Conservation (phyloP, 2,329 filamentous ascomycete species). For the Chaetomium globosum region DNA sequence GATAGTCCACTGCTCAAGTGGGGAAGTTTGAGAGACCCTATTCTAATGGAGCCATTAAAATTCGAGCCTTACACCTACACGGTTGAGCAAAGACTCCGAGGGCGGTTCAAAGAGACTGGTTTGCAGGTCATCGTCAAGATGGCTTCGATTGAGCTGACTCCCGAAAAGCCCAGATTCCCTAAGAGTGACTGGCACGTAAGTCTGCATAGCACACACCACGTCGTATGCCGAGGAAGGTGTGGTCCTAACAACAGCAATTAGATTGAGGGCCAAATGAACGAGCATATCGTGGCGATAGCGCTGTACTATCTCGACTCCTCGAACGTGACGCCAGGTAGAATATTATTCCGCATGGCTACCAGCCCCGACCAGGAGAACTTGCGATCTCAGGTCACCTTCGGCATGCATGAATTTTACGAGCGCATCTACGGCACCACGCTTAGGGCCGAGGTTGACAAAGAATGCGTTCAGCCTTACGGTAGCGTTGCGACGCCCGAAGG, state of each 20-base stretch:
- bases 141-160: conserved; percentile 60
- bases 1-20: conserved; percentile 27
- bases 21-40: conserved; percentile 26
- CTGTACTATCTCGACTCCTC: conserved; percentile 57
- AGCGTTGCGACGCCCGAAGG: conserved; percentile 46
- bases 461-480: conserved; percentile 48
- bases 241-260: background rate
- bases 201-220: background rate
- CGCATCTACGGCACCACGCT: conserved; percentile 32
- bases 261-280: conserved; percentile 53
- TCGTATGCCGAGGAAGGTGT: background rate
- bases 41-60: conserved; percentile 27
- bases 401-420: conserved; percentile 27
- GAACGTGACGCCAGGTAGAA: conserved; percentile 51
- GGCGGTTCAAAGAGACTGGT: conserved; percentile 43
- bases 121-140: conserved; percentile 68
- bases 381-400: conserved; percentile 23
- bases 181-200: conserved; percentile 53
- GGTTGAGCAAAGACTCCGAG: conserved; percentile 29
- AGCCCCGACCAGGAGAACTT: conserved; percentile 25
- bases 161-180: conserved; percentile 55
- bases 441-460: background rate
- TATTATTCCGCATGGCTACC: conserved; percentile 49
- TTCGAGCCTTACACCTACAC: conserved; percentile 32
- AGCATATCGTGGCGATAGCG: conserved; percentile 59